These are phyloP conservation scores for Macrolepiota fuliginosa DNA, from an alignment of 768 basidiomycete genomes.

Conservation along the genomic window DNA sequence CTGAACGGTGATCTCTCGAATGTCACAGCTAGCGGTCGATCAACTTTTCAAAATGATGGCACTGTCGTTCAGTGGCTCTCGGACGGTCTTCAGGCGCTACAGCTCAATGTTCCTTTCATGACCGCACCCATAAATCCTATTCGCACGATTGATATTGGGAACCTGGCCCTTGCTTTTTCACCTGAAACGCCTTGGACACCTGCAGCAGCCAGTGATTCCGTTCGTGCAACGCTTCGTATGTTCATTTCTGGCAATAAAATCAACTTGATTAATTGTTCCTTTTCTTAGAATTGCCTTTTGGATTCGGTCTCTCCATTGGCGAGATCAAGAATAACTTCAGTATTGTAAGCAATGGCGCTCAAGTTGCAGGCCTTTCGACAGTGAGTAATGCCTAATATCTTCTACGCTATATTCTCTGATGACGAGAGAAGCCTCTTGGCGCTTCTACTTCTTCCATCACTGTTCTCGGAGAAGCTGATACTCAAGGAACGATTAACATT, in stretches of 20 bases:
- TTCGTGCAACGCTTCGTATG: slow-evolving; percentile 57
- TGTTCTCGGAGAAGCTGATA: slow-evolving; percentile 51
- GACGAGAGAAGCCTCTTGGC: slow-evolving; percentile 46
- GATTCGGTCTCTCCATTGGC: slow-evolving; percentile 56
- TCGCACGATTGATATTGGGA: slow-evolving; percentile 58
- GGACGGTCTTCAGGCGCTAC: slow-evolving; percentile 52
- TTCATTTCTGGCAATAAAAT: neutral
- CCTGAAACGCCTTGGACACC: slow-evolving; percentile 56
- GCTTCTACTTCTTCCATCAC: slow-evolving; percentile 60
- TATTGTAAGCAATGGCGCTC: slow-evolving; percentile 49
- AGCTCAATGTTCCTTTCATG: slow-evolving; percentile 64
- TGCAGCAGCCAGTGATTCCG: slow-evolving; percentile 51
- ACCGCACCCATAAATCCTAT: slow-evolving; percentile 59
- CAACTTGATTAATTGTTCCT: slow-evolving; percentile 5
- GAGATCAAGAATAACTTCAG: slow-evolving; percentile 67
- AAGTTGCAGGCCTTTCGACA: slow-evolving; percentile 59
- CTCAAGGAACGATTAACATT: slow-evolving; percentile 64
- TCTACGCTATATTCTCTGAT: neutral
- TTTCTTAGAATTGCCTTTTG: slow-evolving; percentile 62
- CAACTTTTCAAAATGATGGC: slow-evolving; percentile 56
- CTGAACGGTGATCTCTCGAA: slow-evolving; percentile 59
- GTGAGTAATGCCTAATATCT: slow-evolving; percentile 28
- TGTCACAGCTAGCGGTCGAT: slow-evolving; percentile 58
- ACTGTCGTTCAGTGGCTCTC: slow-evolving; percentile 65
- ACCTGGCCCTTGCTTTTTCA: slow-evolving; percentile 56